Evolutionary conservation across 2,329 filamentous ascomycete species (phyloP), one percentile per base, ranked within the genome.

Genomic region (Calonectria pseudoturangicola): DNA sequence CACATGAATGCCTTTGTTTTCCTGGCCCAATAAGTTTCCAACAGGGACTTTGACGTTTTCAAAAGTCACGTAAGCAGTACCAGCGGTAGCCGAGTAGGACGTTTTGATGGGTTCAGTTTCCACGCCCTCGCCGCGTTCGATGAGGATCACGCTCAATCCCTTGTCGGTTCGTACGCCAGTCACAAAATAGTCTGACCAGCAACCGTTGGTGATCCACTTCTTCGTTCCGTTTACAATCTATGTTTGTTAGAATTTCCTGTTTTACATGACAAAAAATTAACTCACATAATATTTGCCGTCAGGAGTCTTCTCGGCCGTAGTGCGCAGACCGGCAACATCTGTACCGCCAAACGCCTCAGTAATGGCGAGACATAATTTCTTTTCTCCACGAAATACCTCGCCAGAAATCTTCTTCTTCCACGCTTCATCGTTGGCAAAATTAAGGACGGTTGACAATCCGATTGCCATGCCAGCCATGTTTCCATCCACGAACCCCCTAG

Each of bases 381-480:
- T 97, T 88, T 92, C 91, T 71, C 94, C 95, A 50, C 89, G 91
- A 76, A 97, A 89, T 51, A 94, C 92, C 79, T 96, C 94, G 39
- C 92, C 88, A 47, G 92, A 90, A 54, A 97, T 88, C 64, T 88
- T 88, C 76, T 92, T 88, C 84, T 92, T 92, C 78, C 94, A 89
- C 50, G 86, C 86, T 68, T 90, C 86, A 79, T 96, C 89, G 63
- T 89, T 90, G 82, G 94, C 90, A 87, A 92, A 97, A 86, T 96
- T 93, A 81, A 95, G 89, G 25, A 97, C 91, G 15, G 94, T 94
- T 1, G 95, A 94, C 75, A 97, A 85, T 50, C 92, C 92, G 76
- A 97, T 97, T 36, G 92, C 92, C 93, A 97, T 95, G 62, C 95
- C 95, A 2, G 94, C 93, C 90, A 97, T 91, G 84, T 95, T 95